phyloP scores from a whole-genome alignment of 495 filamentous ascomycete species.

The Xylaria longipes region DNA sequence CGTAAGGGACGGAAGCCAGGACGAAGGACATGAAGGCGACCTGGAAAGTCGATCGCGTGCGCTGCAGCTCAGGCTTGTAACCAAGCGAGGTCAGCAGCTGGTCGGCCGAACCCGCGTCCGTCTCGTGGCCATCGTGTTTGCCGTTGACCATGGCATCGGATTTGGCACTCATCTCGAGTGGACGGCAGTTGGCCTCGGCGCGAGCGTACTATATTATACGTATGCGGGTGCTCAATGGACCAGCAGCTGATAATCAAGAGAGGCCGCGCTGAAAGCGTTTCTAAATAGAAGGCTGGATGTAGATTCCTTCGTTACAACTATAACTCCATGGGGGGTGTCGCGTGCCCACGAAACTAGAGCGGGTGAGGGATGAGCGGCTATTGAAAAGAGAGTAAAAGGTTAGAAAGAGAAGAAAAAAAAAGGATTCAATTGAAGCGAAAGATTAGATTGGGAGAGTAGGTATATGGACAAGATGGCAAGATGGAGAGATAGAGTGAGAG shows the following conservation, averaged over 20 bases:
- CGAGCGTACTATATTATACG: neutral
- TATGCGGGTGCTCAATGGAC: neutral
- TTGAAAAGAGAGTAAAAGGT: neutral
- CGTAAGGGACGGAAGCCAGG: constrained; percentile 65
- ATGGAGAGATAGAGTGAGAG: neutral
- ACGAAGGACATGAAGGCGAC: constrained; percentile 66
- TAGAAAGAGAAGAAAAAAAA: neutral
- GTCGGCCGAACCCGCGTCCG: constrained; percentile 45
- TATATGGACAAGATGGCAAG: constrained; percentile 6
- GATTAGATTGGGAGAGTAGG: neutral
- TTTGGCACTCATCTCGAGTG: constrained; percentile 18
- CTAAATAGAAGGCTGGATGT: neutral
- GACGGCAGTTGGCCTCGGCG: neutral
- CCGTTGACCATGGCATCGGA: constrained; percentile 10
- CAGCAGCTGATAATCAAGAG: neutral
- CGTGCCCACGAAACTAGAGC: neutral
- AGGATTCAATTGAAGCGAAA: neutral
- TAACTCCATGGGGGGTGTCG: constrained; percentile 15
- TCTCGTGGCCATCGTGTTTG: constrained; percentile 26
- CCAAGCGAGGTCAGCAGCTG: constrained; percentile 57
- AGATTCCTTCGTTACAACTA: neutral
- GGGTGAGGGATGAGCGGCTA: neutral
- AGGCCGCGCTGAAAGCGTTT: neutral
- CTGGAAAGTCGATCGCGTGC: constrained; percentile 60
- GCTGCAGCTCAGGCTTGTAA: constrained; percentile 58